A percentile compares a stretch with the other conserved stretches of the same genome.
Evolutionary conservation across 208 protist genomes (phyloP).

Genomic region (Balamuthia mandrillaris): DNA sequence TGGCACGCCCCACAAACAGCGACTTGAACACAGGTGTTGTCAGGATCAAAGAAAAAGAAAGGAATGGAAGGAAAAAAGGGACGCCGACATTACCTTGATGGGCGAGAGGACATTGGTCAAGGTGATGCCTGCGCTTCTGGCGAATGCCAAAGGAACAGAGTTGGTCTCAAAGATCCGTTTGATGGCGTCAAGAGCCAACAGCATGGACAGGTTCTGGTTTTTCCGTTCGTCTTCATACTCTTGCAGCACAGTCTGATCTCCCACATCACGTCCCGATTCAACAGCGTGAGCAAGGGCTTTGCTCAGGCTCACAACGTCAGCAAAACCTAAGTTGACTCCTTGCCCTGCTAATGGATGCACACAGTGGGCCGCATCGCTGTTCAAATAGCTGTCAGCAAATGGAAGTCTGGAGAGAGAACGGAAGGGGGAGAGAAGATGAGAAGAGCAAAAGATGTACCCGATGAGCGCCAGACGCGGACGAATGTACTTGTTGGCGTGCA

Average conservation of each 20-base stretch:
- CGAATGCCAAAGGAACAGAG: neutral
- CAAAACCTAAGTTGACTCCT: slow-evolving; percentile 85
- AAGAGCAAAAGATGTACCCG: slow-evolving; percentile 12
- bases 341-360: slow-evolving; percentile 88
- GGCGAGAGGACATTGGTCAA: slow-evolving; percentile 18
- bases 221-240: slow-evolving; percentile 6
- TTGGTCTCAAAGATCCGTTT: slow-evolving; percentile 35
- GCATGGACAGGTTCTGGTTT: slow-evolving; percentile 6
- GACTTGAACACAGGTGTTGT: too few species aligned
- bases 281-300: neutral
- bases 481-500: slow-evolving; percentile 39
- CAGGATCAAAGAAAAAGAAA: too few species aligned
- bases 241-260: slow-evolving; percentile 19
- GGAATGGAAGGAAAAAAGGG: neutral
- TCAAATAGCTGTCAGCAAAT: neutral
- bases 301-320: slow-evolving; percentile 61
- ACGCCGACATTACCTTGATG: neutral
- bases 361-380: slow-evolving; percentile 81
- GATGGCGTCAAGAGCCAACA: slow-evolving; percentile 24
- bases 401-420: neutral
- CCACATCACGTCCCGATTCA: neutral
- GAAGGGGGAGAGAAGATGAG: neutral
- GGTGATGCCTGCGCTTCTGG: slow-evolving; percentile 19
- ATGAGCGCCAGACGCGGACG: slow-evolving; percentile 22
- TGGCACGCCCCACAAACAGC: too few species aligned